Evolutionary conservation across 2,329 filamentous ascomycete genomes (phyloP).

Genomic region (Verticillium longisporum): DNA sequence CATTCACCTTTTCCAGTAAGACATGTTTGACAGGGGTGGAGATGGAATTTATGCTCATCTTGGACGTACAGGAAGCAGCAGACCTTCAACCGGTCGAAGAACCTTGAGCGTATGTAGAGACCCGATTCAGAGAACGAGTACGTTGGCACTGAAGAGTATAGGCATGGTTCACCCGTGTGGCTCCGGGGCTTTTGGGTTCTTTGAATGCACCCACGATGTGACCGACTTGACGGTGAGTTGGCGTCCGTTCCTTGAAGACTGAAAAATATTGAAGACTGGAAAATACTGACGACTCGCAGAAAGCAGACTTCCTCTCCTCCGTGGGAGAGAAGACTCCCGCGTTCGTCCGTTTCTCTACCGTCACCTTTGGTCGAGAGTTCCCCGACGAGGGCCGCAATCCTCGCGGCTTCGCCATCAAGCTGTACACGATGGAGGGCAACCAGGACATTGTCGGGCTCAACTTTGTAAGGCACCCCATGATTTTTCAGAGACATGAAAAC

Average conservation of each 20-base stretch:
- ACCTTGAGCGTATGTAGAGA: conserved; percentile 29
- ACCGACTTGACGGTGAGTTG: conserved; percentile 32
- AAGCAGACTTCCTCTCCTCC: conserved; percentile 27
- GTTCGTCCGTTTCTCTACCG: conserved; percentile 61
- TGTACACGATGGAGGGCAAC: conserved; percentile 6
- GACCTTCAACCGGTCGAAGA: conserved; percentile 49
- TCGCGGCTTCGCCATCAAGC: conserved; percentile 46
- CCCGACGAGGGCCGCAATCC: conserved; percentile 59
- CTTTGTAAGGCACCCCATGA: no score
- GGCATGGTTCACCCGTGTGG: conserved; percentile 28
- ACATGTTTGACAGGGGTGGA: no score
- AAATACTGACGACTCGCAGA: no score
- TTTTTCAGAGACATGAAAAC: no score
- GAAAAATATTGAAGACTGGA: no score
- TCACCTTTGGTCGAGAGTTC: conserved; percentile 62
- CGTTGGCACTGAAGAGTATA: not conserved
- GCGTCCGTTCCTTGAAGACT: no score
- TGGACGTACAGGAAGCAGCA: conserved; percentile 37
- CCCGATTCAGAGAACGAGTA: not conserved
- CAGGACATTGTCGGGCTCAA: conserved; percentile 41
- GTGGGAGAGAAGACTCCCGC: conserved; percentile 55
- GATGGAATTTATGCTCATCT: no score
- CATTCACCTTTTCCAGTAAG: conserved; percentile 39
- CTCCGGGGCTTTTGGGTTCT: conserved; percentile 30
- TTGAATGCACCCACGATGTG: conserved; percentile 40